phyloP scores from a whole-genome alignment of 495 filamentous ascomycete species.

The Hapsidospora chrysogenum region DNA sequence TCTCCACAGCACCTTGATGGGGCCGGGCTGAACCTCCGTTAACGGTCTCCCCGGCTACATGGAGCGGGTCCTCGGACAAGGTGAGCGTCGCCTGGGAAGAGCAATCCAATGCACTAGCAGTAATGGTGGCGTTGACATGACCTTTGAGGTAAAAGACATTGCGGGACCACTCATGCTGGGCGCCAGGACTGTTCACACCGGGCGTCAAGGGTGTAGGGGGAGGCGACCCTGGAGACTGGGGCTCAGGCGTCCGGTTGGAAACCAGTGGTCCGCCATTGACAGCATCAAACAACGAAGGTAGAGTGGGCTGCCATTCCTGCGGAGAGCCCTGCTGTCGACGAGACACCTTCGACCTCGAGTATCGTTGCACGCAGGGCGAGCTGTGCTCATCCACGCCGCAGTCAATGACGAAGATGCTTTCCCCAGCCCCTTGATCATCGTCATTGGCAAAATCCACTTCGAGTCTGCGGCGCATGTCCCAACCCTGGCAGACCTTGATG shows the following conservation, averaged over 20 bases:
- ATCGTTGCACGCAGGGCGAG: slow-evolving; percentile 16
- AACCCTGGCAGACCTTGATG: slow-evolving; percentile 60
- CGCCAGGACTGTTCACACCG: not conserved
- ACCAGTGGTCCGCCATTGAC: not conserved
- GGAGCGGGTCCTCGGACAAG: slow-evolving; percentile 58
- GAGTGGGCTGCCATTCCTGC: too few relatives aligned
- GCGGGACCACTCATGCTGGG: slow-evolving; percentile 20
- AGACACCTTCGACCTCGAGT: slow-evolving; percentile 7
- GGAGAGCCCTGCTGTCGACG: too few relatives aligned
- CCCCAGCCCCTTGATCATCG: slow-evolving; percentile 55
- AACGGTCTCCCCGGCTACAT: slow-evolving; percentile 6
- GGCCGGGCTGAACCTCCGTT: slow-evolving; percentile 11
- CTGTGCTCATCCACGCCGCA: slow-evolving; percentile 45
- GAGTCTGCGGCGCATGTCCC: slow-evolving; percentile 81
- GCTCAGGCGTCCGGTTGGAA: not conserved
- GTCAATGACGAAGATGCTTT: slow-evolving; percentile 55
- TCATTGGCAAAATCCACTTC: slow-evolving; percentile 81
- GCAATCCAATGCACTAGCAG: slow-evolving; percentile 54
- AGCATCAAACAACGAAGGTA: not conserved
- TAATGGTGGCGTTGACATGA: slow-evolving; percentile 30
- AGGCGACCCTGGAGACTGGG: slow-evolving; percentile 3
- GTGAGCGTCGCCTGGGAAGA: slow-evolving; percentile 57
- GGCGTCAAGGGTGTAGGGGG: slow-evolving; percentile 1
- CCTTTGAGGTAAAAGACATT: slow-evolving; percentile 16
- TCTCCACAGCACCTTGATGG: slow-evolving; percentile 22